A percentile compares a stretch with the other conserved stretches of the same genome.
Conservation (phyloP, 306 rosid species). For the barrel medic (Medicago truncatula) region DNA sequence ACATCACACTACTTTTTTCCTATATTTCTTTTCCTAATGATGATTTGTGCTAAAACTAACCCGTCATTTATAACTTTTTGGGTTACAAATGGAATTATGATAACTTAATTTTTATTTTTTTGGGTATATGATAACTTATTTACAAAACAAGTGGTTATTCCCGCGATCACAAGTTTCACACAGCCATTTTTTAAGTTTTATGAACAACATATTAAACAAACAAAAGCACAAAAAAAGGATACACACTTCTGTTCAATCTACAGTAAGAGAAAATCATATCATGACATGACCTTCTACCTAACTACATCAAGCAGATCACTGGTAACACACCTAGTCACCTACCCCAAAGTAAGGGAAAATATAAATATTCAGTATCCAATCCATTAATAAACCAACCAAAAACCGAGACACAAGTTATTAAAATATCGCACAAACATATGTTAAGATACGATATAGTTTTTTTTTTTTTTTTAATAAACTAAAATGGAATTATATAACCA, state of each 20-base stretch:
- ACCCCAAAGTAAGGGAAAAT: not conserved
- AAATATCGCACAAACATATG: not conserved
- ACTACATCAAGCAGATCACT: conserved; percentile 38
- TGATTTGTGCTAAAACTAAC: not conserved
- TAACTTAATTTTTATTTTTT: not conserved
- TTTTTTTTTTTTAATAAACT: no score
- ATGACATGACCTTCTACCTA: conserved; percentile 32
- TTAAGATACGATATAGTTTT: not conserved
- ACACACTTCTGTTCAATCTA: not conserved
- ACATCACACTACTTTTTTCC: no score
- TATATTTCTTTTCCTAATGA: not conserved
- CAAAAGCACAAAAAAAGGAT: not conserved
- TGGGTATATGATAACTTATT: not conserved
- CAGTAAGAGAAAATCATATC: not conserved
- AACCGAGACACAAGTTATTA: conserved; percentile 12
- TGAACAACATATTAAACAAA: not conserved
- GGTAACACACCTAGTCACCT: conserved; percentile 50
- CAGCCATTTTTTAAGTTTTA: conserved; percentile 7
- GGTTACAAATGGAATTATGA: conserved; percentile 7
- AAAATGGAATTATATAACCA: no score
- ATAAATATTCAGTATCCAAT: conserved; percentile 8
- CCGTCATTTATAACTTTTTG: not conserved
- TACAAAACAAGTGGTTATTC: not conserved
- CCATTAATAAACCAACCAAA: conserved; percentile 10
- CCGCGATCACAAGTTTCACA: conserved; percentile 1